These are phyloP conservation scores for Cymodocea nodosa DNA, from an alignment of 116 monocot species.

Conservation along the genomic window DNA sequence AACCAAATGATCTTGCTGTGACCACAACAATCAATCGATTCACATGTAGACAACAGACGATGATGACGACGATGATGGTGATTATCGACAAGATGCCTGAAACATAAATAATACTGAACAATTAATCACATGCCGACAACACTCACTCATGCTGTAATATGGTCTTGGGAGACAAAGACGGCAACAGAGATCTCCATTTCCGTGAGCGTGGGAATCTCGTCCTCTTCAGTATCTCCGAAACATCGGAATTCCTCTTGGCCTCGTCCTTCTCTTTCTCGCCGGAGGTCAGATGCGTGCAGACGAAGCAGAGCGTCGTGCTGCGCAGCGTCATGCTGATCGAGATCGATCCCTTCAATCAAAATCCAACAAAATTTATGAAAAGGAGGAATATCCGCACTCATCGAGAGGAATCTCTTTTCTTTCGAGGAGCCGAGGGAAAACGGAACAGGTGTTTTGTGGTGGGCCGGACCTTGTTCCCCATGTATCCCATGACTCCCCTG, in stretches of 20 bases:
- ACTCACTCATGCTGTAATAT: conserved; percentile 42
- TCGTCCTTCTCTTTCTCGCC: conserved; percentile 73
- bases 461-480: conserved; percentile 78
- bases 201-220: conserved; percentile 33
- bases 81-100: no score
- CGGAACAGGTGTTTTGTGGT: neutral
- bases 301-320: conserved; percentile 50
- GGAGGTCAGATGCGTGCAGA: conserved; percentile 59
- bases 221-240: conserved; percentile 44
- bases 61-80: no score
- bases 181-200: neutral
- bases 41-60: neutral
- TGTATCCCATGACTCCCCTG: conserved; percentile 85
- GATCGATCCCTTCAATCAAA: conserved; percentile 39
- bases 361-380: neutral
- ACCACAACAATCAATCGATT: neutral
- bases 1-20: conserved; percentile 71
- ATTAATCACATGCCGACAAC: neutral
- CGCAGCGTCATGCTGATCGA: conserved; percentile 56
- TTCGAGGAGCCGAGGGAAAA: neutral
- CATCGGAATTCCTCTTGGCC: conserved; percentile 49
- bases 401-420: no score
- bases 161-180: conserved; percentile 14
- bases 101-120: no score
- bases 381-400: no score